Percentiles rank a stretch among this genome's conserved stretches.
These are phyloP conservation scores for Blastomyces parvus DNA, from an alignment of 2,329 filamentous ascomycete species.

Conservation along the genomic window DNA sequence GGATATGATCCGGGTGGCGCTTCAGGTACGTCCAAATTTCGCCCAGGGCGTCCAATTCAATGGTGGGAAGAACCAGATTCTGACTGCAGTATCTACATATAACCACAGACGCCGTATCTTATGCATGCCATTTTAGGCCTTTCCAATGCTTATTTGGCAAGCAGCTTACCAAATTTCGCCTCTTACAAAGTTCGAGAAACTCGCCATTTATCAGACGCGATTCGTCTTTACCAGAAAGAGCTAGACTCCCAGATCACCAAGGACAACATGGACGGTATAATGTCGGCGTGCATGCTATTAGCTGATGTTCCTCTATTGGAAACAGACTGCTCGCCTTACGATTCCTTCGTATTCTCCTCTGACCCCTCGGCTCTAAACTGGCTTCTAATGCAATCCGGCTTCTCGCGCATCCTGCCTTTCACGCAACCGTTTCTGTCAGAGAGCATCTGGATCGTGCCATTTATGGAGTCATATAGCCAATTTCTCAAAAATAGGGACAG, in stretches of 20 bases:
- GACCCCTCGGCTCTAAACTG: constrained; percentile 27
- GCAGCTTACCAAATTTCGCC: constrained; percentile 20
- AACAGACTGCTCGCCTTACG: constrained; percentile 22
- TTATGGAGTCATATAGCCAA: constrained; percentile 21
- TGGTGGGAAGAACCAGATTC: background rate
- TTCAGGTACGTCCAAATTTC: constrained; percentile 20
- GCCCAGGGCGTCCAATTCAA: background rate
- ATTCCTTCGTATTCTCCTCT: constrained; percentile 30
- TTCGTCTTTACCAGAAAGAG: constrained; percentile 28
- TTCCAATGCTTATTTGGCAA: constrained; percentile 25
- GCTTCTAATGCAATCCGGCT: constrained; percentile 29
- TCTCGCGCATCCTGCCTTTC: constrained; percentile 25
- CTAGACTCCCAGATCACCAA: constrained; percentile 20
- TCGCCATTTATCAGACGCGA: constrained; percentile 31
- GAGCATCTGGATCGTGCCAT: constrained; percentile 29
- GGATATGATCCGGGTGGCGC: constrained; percentile 24
- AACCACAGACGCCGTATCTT: constrained; percentile 26
- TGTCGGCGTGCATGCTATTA: constrained; percentile 31
- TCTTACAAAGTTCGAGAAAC: constrained; percentile 24
- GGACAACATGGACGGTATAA: constrained; percentile 31
- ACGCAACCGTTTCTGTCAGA: constrained; percentile 20
- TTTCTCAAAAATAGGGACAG: constrained; percentile 22
- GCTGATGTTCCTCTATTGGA: constrained; percentile 27
- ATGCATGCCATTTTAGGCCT: constrained; percentile 31
- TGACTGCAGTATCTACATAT: background rate